These are phyloP conservation scores for Malus hybrid DNA, from an alignment of 331 rosid species.

Conservation along the genomic window DNA sequence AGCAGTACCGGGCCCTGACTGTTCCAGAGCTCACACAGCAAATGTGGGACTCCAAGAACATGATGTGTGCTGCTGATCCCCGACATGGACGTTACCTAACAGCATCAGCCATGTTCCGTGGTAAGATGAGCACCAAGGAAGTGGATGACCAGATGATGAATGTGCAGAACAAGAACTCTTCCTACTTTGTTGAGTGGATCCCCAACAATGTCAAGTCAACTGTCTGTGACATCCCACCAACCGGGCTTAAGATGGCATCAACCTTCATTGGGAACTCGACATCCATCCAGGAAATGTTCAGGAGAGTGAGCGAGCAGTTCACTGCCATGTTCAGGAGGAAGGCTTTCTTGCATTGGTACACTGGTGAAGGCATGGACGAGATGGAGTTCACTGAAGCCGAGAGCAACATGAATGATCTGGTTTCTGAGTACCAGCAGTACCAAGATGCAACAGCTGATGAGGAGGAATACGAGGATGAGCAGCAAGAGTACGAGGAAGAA, in stretches of 20 bases:
- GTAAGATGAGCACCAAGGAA: constrained; percentile 70
- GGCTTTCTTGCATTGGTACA: constrained; percentile 89
- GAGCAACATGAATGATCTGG: constrained; percentile 64
- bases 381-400: constrained; percentile 74
- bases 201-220: constrained; percentile 67
- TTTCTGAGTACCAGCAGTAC: constrained; percentile 63
- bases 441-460: constrained; percentile 76
- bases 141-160: constrained; percentile 65
- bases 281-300: constrained; percentile 61
- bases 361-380: constrained; percentile 73
- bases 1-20: constrained; percentile 56
- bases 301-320: constrained; percentile 69
- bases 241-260: constrained; percentile 66
- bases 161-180: constrained; percentile 72
- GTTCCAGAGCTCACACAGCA: constrained; percentile 72
- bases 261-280: constrained; percentile 59
- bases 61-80: constrained; percentile 73
- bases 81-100: constrained; percentile 60
- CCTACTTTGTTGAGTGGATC: constrained; percentile 71
- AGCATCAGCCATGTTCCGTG: constrained; percentile 68
- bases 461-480: constrained; percentile 54
- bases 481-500: constrained; percentile 25
- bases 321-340: constrained; percentile 76
- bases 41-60: constrained; percentile 75
- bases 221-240: constrained; percentile 63